Evolutionary conservation across 2,329 filamentous ascomycete genomes (phyloP).

Genomic region (Ophiostoma fasciatum): DNA sequence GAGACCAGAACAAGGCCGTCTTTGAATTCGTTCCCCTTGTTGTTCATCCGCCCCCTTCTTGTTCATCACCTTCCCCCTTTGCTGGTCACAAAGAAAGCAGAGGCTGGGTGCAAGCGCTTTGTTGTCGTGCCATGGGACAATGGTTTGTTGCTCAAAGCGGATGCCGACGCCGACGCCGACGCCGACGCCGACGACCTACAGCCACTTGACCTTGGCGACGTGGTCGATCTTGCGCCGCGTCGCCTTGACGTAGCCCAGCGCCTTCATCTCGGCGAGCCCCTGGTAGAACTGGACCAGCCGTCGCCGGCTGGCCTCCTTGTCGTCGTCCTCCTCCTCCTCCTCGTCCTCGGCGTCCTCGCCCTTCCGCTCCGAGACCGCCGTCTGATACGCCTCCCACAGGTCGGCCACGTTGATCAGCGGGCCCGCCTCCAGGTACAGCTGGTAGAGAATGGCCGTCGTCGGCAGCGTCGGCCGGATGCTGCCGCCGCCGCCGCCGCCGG

Average conservation of each 20-base stretch:
- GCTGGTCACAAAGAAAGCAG: too few species aligned
- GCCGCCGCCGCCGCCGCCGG: slow-evolving; percentile 15
- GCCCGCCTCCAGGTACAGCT: slow-evolving; percentile 64
- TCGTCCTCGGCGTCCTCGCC: slow-evolving; percentile 18
- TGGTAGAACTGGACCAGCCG: slow-evolving; percentile 69
- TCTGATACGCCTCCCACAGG: slow-evolving; percentile 62
- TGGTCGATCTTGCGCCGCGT: slow-evolving; percentile 90
- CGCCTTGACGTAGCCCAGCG: slow-evolving; percentile 74
- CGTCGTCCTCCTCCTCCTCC: slow-evolving; percentile 25
- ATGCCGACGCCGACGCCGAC: too few species aligned
- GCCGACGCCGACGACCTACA: slow-evolving; percentile 27
- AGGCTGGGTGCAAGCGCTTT: too few species aligned
- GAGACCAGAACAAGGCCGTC: background rate
- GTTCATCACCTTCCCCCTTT: background rate
- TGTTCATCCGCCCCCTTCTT: background rate
- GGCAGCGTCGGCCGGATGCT: slow-evolving; percentile 48
- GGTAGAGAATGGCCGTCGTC: slow-evolving; percentile 59
- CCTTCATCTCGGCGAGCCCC: slow-evolving; percentile 68
- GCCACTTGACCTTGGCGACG: slow-evolving; percentile 75
- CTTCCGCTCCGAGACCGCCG: slow-evolving; percentile 30
- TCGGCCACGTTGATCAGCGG: slow-evolving; percentile 66
- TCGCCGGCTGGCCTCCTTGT: slow-evolving; percentile 26
- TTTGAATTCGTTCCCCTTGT: background rate
- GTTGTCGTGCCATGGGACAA: too few species aligned
- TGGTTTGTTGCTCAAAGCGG: too few species aligned